phyloP scores from a whole-genome alignment of 129 eudicot species.

The Glebionis coronaria region DNA sequence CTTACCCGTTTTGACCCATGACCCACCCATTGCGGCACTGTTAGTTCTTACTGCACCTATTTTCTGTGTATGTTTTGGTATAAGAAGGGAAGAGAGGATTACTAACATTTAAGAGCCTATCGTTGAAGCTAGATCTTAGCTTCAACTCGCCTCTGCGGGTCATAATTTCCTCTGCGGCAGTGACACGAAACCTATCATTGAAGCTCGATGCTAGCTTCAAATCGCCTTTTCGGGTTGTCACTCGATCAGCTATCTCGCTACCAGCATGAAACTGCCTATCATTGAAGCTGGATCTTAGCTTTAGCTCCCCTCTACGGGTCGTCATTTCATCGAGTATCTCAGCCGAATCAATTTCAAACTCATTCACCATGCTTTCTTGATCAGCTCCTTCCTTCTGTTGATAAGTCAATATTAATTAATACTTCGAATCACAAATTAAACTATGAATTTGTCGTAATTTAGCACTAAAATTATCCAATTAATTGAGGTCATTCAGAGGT shows the following conservation, averaged over 20 bases:
- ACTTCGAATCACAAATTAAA: not conserved
- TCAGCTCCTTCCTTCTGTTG: constrained; percentile 46
- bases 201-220: constrained; percentile 67
- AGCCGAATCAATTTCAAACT: constrained; percentile 45
- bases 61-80: not conserved
- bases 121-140: constrained; percentile 64
- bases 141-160: constrained; percentile 78
- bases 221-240: constrained; percentile 74
- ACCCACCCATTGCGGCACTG: not conserved
- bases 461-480: too few relatives aligned
- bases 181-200: constrained; percentile 47
- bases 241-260: constrained; percentile 55
- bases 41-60: not conserved
- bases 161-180: constrained; percentile 50
- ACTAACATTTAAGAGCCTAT: constrained; percentile 42
- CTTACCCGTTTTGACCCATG: not conserved
- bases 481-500: too few relatives aligned
- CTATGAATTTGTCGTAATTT: too few relatives aligned
- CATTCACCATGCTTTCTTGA: constrained; percentile 35
- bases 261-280: constrained; percentile 45
- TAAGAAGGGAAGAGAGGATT: constrained; percentile 1
- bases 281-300: constrained; percentile 65
- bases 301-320: constrained; percentile 83
- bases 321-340: constrained; percentile 82
- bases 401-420: constrained; percentile 15